Evolutionary conservation across 164 flowering plant genomes (phyloP), one percentile per base, ranked within the genome.

Genomic region (Protea cynaroides): DNA sequence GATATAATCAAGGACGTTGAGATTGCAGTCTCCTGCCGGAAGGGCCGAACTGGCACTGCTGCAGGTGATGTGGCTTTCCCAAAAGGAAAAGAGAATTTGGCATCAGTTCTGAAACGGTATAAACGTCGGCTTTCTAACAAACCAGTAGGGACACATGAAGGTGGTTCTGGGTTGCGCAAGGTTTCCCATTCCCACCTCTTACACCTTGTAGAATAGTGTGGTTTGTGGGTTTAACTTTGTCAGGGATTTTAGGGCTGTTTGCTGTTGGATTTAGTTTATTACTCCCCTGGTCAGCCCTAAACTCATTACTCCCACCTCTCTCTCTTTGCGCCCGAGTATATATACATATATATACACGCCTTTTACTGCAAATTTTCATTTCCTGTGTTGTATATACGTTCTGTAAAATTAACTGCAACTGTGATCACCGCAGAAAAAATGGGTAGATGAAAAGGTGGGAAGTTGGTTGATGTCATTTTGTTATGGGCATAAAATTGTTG

Each of bases 41-140:
- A 94, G 77, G 99, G 99, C 40, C 74, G 96, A 50, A 70, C 86
- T 3, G 99, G 99, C 12, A 94, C 97, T 29, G 92, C 97, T 24
- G 99, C 99, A 7, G 99, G 99, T 7, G 99, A 94, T 50, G 96
- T 91, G 25, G 99, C 99, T 19, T 94, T 89, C 70, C 99, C 99
- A 0, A 94, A 88, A 78, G 99, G 99, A 11, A 94, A 94, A 71
- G 97, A 91, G 75, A 94, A 91, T 75, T 65, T 94, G 69, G 93
- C 89, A 1, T 91, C 99, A 9, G 99, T 94, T 17, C 88, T 94
- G 21, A 94, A 94, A 69, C 84, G 99, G 4, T 94, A 94, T 84
- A 94, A 85, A 69, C 86, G 97, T 24, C 73, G 77, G 0, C 71
- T 77, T 19, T 71, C 73, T 34, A 74, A 66, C 77, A 77, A 77